Percentiles rank a stretch among this genome's conserved stretches.
phyloP scores from a whole-genome alignment of 179 eudicot species.

The Heliamphora pulchella region DNA sequence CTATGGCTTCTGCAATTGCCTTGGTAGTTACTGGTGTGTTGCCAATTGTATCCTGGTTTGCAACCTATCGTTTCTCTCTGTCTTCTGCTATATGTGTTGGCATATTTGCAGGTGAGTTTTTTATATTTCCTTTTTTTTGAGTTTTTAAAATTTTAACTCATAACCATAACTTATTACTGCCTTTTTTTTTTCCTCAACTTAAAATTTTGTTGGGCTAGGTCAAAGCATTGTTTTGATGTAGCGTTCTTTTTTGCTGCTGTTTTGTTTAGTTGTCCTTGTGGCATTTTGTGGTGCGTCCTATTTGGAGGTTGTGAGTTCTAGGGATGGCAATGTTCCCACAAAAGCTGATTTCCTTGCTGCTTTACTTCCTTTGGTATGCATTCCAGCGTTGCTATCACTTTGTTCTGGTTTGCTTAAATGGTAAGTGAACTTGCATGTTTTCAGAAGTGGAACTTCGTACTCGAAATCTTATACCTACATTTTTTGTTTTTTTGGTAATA shows the following conservation, averaged over 20 bases:
- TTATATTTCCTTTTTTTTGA: background rate
- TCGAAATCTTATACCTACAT: background rate
- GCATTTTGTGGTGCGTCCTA: slow-evolving; percentile 86
- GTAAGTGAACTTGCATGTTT: slow-evolving; percentile 33
- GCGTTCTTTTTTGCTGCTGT: background rate
- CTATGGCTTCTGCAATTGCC: slow-evolving; percentile 76
- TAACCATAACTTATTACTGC: background rate
- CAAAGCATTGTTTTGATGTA: slow-evolving; percentile 3
- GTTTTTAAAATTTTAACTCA: too few species aligned
- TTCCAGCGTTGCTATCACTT: slow-evolving; percentile 80
- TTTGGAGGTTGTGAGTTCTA: slow-evolving; percentile 58
- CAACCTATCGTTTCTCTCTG: slow-evolving; percentile 83
- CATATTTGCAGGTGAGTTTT: slow-evolving; percentile 66
- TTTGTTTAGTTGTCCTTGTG: slow-evolving; percentile 67
- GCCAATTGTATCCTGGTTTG: slow-evolving; percentile 91
- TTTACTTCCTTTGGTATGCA: slow-evolving; percentile 84
- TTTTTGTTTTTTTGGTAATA: background rate
- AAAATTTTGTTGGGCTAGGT: background rate
- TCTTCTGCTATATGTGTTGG: slow-evolving; percentile 86
- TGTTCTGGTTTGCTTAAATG: slow-evolving; percentile 87
- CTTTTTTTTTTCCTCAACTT: background rate
- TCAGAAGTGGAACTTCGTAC: background rate
- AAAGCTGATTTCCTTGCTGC: slow-evolving; percentile 91
- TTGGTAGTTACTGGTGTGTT: slow-evolving; percentile 72
- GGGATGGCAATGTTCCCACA: slow-evolving; percentile 55